These are phyloP conservation scores for Diddensiella santjacobensis DNA, from an alignment of 805 yeast genomes.

Conservation along the genomic window DNA sequence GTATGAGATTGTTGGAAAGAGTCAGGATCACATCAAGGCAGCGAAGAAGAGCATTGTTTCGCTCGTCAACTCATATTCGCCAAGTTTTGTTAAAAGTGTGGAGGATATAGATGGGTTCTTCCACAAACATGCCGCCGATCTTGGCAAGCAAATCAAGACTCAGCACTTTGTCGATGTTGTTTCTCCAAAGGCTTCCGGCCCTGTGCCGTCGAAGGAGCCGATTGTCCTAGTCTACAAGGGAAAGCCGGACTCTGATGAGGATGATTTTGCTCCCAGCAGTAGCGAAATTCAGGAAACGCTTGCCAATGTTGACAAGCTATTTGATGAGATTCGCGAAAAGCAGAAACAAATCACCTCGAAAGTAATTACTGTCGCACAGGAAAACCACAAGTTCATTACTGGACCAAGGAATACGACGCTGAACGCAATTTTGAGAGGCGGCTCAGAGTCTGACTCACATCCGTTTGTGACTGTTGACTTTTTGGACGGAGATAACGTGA, in stretches of 20 bases:
- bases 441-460: slow-evolving; percentile 37
- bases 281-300: slow-evolving; percentile 57
- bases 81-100: slow-evolving; percentile 55
- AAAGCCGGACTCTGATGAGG: slow-evolving; percentile 38
- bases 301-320: slow-evolving; percentile 48
- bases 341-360: slow-evolving; percentile 51
- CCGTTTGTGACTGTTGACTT: slow-evolving; percentile 35
- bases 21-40: slow-evolving; percentile 47
- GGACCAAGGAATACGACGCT: slow-evolving; percentile 64
- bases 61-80: slow-evolving; percentile 67
- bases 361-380: slow-evolving; percentile 48
- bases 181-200: slow-evolving; percentile 6
- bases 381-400: slow-evolving; percentile 54
- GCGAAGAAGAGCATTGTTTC: slow-evolving; percentile 75
- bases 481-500: slow-evolving; percentile 44
- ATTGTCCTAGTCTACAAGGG: slow-evolving; percentile 56
- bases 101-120: slow-evolving; percentile 67
- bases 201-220: slow-evolving; percentile 27
- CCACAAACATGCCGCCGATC: slow-evolving; percentile 40
- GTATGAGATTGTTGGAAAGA: slow-evolving; percentile 57
- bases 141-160: slow-evolving; percentile 29
- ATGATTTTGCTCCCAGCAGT: slow-evolving; percentile 69
- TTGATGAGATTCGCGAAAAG: slow-evolving; percentile 56
- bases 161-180: slow-evolving; percentile 50
- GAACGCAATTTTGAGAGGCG: slow-evolving; percentile 38